Base-by-base conservation (phyloP, 768 basidiomycete genomes). In the Mycena indigotica region DNA sequence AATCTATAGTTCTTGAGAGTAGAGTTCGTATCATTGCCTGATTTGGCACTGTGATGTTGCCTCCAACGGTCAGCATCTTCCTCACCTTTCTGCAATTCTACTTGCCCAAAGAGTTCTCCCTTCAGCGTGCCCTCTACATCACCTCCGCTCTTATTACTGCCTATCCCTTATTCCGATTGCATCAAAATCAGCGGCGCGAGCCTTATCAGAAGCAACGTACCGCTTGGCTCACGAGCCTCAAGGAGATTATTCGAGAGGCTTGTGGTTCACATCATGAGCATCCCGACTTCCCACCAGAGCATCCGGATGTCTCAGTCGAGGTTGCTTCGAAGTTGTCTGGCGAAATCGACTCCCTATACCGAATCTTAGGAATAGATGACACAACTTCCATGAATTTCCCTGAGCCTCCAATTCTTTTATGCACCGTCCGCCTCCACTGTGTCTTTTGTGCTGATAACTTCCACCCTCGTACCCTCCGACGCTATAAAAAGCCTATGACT, bases 131-230 rank as follows among this genome's bases (percentile, higher is more conserved):
- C 6, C 26, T 63, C 10, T 59, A 63, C 30, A 45, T 63, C 28
- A 53, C 60, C 38, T 28, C 41, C 4, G 48, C 60, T 6, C 19
- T 63, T 13, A 25, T 48, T 6, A 39, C 61, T 2, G 48, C 51
- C 12, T 63, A 59, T 16, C 62, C 62, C 5, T 49, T 64, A 1
- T 54, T 53, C 28, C n/a, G 30, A 3, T 49, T 61, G 13, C 62
- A 64, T 24, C 28, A 50, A 17, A 57, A 56, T 39, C 62, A 64
- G 26, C 51, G 28, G 4, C 16, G 12, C 5, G 51, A 30, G 15
- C 56, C 55, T 3, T 40, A 48, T 15, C 62, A 64, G 32, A 54
- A 49, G 15, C 26, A 26, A 16, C 46, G 61, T n/a, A 64, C 62
- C 4, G 62, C 55, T 3, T 64, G 62, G 62, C 29, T 64, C 1